Evolutionary conservation across 2,329 filamentous ascomycete species (phyloP).

Genomic region (Alternaria arbusti): DNA sequence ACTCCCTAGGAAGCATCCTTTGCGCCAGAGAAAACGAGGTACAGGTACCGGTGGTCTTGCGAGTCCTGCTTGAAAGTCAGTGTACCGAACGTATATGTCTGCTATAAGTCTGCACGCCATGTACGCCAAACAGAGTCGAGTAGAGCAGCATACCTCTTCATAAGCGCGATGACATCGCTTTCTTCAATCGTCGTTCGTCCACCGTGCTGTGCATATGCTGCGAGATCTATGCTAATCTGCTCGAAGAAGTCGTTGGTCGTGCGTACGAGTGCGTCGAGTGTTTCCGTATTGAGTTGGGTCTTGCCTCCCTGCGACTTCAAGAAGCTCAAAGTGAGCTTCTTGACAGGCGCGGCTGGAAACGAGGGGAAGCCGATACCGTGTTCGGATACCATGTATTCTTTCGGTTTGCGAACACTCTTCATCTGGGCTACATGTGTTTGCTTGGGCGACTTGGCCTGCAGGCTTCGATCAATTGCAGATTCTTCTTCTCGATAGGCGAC

Average conservation of each 20-base stretch:
- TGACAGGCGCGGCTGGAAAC: conserved; percentile 75
- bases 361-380: conserved; percentile 79
- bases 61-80: conserved; percentile 42
- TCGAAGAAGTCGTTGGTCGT: conserved; percentile 93
- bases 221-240: conserved; percentile 80
- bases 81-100: conserved; percentile 1
- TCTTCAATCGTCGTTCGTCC: conserved; percentile 86
- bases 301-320: conserved; percentile 71
- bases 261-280: conserved; percentile 75
- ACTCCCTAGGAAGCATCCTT: conserved; percentile 78
- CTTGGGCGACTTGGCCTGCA: conserved; percentile 37
- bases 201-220: conserved; percentile 80
- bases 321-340: conserved; percentile 73
- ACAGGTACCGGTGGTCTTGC: conserved; percentile 72
- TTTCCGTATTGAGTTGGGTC: conserved; percentile 74
- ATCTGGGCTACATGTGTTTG: conserved; percentile 19
- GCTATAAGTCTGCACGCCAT: conserved; percentile 12
- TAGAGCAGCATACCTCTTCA: conserved; percentile 72
- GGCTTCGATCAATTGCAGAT: conserved; percentile 44
- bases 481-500: conserved; percentile 44
- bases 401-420: conserved; percentile 43
- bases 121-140: conserved; percentile 18
- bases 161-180: conserved; percentile 79
- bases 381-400: conserved; percentile 67
- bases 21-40: conserved; percentile 87